Base-by-base conservation (phyloP, 352 stramenopile species). In the Globisporangium lucens region DNA sequence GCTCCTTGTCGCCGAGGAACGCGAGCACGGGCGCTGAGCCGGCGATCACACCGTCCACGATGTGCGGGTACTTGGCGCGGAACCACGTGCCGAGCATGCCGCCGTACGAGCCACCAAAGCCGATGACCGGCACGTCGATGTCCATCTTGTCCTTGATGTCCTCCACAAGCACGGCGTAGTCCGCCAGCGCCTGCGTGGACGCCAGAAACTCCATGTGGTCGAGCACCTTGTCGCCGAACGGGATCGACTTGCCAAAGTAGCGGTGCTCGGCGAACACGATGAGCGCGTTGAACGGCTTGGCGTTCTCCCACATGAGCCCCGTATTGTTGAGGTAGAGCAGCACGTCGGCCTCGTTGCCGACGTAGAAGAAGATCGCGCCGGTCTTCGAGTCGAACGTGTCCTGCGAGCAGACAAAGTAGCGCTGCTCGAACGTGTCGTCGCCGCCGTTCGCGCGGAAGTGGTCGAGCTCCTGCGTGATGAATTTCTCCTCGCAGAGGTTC, bases 401-500 rank as follows among this genome's bases (percentile, higher is more conserved):
- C 13, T 35, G 24, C 24, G 52, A 57, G 69, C 90, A 97, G 30
- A 97, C 77, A 70, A 97, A 98, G 74, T 96, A 97, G 58, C 92
- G 85, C 69, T 97, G 80, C 69, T 89, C 67, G 73, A 89, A 97
- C 9, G 73, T 94, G 52, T 27, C 29, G 75, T 71, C 22, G 75
- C 80, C 52, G 15, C 74, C 73, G 52, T 57, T 57, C 22, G 79
- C 74, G 61, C 82, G 74, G 67, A 92, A 94, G 74, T 94, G 84
- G 71, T 92, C 86, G 61, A 94, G 80, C 61, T 75, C 78, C 78
- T 94, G 86, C 35, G 76, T 84, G 65, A 92, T 85, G 70, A 78
- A 91, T 24, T 74, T 78, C 68, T 94, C 83, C 36, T 92, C 74
- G 69, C 86, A 94, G 27, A 91, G 65, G 3, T 63, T 57, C 15